A percentile compares a stretch with the other conserved stretches of the same genome.
These are phyloP conservation scores for Simplicillium sp. DNA, from an alignment of 2,329 filamentous ascomycete genomes.

Conservation along the genomic window DNA sequence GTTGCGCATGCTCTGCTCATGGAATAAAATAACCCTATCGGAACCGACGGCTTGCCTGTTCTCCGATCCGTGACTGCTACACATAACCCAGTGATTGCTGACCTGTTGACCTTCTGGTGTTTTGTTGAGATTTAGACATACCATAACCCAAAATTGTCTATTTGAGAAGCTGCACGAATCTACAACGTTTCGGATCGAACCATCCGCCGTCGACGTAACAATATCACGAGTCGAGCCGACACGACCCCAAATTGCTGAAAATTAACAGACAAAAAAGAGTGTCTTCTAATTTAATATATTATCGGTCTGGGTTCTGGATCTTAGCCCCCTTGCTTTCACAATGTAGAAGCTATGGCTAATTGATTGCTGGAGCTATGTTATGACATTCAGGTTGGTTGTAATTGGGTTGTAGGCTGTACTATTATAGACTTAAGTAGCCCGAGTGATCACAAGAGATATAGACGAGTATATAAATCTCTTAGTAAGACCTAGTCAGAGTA, in stretches of 20 bases:
- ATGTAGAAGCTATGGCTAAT: background rate
- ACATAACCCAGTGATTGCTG: too few species aligned
- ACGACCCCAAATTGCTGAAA: background rate
- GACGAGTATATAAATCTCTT: too few species aligned
- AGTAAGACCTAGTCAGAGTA: too few species aligned
- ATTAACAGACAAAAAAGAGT: background rate
- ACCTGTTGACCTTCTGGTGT: too few species aligned
- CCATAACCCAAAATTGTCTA: background rate
- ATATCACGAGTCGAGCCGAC: background rate
- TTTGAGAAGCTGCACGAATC: background rate
- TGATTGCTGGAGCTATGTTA: background rate
- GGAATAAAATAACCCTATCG: too few species aligned
- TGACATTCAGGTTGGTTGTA: background rate
- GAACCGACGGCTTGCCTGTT: too few species aligned
- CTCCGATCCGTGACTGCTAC: too few species aligned
- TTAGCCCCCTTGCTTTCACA: background rate
- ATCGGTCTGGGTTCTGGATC: background rate
- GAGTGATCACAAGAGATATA: too few species aligned
- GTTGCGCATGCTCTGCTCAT: too few species aligned
- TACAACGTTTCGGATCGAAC: background rate
- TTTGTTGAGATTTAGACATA: too few species aligned
- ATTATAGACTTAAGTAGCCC: too few species aligned
- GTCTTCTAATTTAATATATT: background rate
- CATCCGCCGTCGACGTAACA: background rate
- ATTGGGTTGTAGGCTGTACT: background rate